A percentile compares a stretch with the other conserved stretches of the same genome.
These are phyloP conservation scores for Sergeia podlipaevii DNA, from an alignment of 208 protist species.

Conservation along the genomic window DNA sequence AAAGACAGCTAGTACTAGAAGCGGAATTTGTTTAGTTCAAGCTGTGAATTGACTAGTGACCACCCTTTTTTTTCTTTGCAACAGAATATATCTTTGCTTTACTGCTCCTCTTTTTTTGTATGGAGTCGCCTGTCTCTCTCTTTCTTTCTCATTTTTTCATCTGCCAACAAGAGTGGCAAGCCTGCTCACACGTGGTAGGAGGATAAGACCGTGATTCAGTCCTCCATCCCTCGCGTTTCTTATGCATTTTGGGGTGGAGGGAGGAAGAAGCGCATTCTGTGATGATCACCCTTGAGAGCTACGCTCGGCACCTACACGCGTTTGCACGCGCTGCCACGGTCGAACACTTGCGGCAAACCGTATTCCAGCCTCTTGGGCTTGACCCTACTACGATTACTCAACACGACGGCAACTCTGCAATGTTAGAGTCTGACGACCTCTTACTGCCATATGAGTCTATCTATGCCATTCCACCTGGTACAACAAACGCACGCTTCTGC, in stretches of 20 bases:
- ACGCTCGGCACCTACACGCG: slow-evolving; percentile 20
- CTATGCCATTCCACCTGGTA: slow-evolving; percentile 28
- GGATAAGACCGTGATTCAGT: no score
- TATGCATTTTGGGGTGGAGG: no score
- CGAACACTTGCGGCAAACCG: slow-evolving; percentile 23
- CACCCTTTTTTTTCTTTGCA: slow-evolving; percentile 3
- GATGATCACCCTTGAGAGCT: slow-evolving; percentile 27
- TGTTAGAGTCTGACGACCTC: no score
- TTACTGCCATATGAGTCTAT: slow-evolving; percentile 15
- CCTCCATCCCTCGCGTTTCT: no score
- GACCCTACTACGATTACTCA: neutral
- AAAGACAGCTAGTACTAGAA: no score
- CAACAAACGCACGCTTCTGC: slow-evolving; percentile 35
- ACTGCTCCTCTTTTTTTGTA: neutral
- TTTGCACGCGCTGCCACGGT: slow-evolving; percentile 16
- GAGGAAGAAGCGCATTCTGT: no score
- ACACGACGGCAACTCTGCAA: neutral
- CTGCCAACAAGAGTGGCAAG: neutral
- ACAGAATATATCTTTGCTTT: neutral
- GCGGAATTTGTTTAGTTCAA: no score
- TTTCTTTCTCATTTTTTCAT: slow-evolving; percentile 7
- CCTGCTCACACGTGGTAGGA: no score
- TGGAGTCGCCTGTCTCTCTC: neutral
- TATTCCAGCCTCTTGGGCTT: slow-evolving; percentile 23
- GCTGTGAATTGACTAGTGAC: neutral